Evolutionary conservation across 345 rosid species (phyloP), one percentile per base, ranked within the genome.

Genomic region (Brassica juncea): DNA sequence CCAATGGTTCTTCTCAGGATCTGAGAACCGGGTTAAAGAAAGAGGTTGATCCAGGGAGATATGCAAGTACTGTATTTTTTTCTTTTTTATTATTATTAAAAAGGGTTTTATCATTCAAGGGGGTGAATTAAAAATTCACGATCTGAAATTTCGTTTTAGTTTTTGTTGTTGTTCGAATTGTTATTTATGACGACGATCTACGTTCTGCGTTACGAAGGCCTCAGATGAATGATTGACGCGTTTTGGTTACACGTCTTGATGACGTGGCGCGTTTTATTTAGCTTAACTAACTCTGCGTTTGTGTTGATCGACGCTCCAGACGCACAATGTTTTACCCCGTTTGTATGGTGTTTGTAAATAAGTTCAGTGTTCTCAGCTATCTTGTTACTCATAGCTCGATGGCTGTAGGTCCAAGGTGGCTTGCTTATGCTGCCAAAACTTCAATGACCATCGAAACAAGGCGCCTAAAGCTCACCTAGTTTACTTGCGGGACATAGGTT

Each of bases 191-290:
- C 71, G 75, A 68, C 71, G 75, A 69, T 74, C 79, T 32, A 59
- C 57, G 82, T 59, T 79, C 12, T 31, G n/a, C 68, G 64, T 52
- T 66, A 65, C 59, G 19, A 34, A 34, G 65, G 65, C 76, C 71
- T 35, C 31, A 35, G 11, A 11, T 79, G 78, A 79, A 11, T 79
- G 78, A 79, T 79, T 79, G 78, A 73, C 78, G 78, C 35, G 74
- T 79, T 68, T 61, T 32, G 47, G 2, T 73, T 70, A 68, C 82
- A 34, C 73, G 78, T 34, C 64, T 49, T 67, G 74, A 52, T 62
- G 75, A 73, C 74, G 25, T 68, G 78, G 82, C 70, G 47, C 27
- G 57, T 73, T 28, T 55, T 0, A 57, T 58, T 58, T 57, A 27
- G 12, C 28, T 6, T 10, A 39, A 32, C 34, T 34, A 52, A 74